Percentiles rank a stretch among this genome's conserved stretches.
Evolutionary conservation across 2,329 filamentous ascomycete species (phyloP).

Genomic region (Penicillium sp.): DNA sequence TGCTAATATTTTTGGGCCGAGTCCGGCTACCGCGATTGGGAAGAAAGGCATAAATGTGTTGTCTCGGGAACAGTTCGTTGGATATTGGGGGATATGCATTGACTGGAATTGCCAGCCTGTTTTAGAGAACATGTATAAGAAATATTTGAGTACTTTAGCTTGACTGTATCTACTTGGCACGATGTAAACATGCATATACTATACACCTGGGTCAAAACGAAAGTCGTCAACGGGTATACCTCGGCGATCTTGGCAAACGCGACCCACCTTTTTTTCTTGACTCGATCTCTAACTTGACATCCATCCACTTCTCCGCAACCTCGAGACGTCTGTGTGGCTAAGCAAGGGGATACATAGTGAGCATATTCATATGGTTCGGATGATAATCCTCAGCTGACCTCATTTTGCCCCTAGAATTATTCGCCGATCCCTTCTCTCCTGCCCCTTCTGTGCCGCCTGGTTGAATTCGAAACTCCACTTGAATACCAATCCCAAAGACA

Average conservation of each 20-base stretch:
- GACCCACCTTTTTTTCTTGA: not conserved
- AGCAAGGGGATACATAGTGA: constrained; percentile 9
- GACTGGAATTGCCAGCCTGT: not conserved
- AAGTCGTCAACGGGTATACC: not conserved
- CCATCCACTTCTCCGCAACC: constrained; percentile 11
- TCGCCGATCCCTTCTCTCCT: constrained; percentile 3
- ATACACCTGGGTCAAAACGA: not conserved
- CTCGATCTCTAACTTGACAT: not conserved
- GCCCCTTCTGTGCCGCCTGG: constrained; percentile 9
- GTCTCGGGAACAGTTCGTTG: no score
- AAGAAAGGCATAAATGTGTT: constrained; percentile 16
- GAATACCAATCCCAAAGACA: not conserved
- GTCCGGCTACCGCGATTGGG: constrained; percentile 36
- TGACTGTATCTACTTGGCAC: not conserved
- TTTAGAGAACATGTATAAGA: not conserved
- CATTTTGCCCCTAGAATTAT: not conserved
- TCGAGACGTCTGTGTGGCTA: constrained; percentile 4
- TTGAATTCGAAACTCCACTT: not conserved
- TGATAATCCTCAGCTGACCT: constrained; percentile 7
- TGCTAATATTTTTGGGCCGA: constrained; percentile 33
- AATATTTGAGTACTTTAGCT: not conserved
- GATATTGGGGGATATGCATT: not conserved
- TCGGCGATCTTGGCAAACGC: constrained; percentile 4
- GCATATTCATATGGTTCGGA: not conserved
- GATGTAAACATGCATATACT: not conserved